Percentiles rank a stretch among this genome's conserved stretches.
Conservation (phyloP, 2,329 filamentous ascomycete genomes). For the Arthroderma uncinatum region DNA sequence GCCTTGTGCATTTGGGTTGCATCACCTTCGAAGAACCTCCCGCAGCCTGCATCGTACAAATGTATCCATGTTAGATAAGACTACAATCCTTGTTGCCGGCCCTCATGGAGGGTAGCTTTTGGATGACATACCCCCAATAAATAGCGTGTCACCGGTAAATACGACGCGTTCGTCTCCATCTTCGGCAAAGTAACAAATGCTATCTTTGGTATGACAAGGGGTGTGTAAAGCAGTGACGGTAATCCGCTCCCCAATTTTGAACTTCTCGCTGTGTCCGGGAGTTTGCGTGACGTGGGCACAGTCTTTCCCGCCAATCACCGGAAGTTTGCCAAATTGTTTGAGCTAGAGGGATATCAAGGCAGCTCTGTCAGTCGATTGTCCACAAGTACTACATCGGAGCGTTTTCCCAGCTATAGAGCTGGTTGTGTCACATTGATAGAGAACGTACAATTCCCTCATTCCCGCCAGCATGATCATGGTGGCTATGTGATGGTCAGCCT, state of each 20-base stretch:
- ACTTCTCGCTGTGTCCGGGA: constrained; percentile 62
- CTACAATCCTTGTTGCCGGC: neutral
- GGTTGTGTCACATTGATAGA: neutral
- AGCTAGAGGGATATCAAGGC: constrained; percentile 32
- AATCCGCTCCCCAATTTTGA: constrained; percentile 71
- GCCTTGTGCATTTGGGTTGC: constrained; percentile 86
- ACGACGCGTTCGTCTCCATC: constrained; percentile 64
- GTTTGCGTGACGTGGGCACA: constrained; percentile 70
- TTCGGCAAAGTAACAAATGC: constrained; percentile 88
- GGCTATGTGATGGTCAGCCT: constrained; percentile 43
- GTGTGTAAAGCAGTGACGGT: constrained; percentile 81
- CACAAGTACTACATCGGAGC: neutral
- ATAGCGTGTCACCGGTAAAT: constrained; percentile 93
- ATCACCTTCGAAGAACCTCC: constrained; percentile 88
- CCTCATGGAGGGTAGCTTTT: neutral
- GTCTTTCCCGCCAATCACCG: constrained; percentile 75
- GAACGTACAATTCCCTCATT: constrained; percentile 66
- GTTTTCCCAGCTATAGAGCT: neutral
- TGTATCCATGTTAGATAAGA: neutral
- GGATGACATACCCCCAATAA: constrained; percentile 61
- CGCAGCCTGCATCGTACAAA: constrained; percentile 55
- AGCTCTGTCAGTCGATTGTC: constrained; percentile 6
- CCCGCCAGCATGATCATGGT: constrained; percentile 88
- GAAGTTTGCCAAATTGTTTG: constrained; percentile 44
- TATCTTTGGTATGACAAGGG: constrained; percentile 96